A percentile compares a stretch with the other conserved stretches of the same genome.
Conservation (phyloP, 1,284 basidiomycete species). For the Wolfiporia cocos region DNA sequence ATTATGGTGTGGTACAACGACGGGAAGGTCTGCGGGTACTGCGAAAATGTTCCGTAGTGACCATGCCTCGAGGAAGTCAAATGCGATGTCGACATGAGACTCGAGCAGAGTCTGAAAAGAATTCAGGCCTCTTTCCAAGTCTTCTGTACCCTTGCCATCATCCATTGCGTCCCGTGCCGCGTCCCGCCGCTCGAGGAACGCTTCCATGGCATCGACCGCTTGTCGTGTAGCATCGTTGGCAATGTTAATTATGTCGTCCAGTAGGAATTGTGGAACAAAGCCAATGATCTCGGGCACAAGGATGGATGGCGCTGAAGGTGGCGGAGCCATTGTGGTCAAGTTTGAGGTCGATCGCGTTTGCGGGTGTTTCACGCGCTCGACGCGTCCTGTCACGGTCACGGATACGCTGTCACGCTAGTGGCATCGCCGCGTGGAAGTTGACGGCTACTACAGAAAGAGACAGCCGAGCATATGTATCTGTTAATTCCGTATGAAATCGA, state of each 20-base stretch:
- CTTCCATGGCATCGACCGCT: constrained; percentile 69
- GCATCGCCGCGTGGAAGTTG: too few species aligned
- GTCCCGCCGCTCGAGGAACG: constrained; percentile 65
- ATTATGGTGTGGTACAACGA: constrained; percentile 66
- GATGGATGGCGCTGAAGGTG: constrained; percentile 35
- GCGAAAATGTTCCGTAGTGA: constrained; percentile 72
- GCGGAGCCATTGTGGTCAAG: constrained; percentile 14
- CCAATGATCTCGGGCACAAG: constrained; percentile 60
- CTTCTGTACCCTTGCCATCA: constrained; percentile 56
- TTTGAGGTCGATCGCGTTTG: background rate
- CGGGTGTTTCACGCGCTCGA: background rate
- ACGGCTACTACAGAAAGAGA: background rate
- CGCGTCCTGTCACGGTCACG: background rate
- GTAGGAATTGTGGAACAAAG: constrained; percentile 61
- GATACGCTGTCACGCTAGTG: background rate
- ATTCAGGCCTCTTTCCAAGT: constrained; percentile 68
- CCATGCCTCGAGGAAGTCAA: constrained; percentile 80
- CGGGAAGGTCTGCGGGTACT: constrained; percentile 53
- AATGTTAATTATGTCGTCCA: constrained; percentile 64
- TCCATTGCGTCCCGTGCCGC: constrained; percentile 42
- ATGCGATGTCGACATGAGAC: constrained; percentile 72
- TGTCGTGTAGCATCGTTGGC: constrained; percentile 64
- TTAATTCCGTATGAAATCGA: background rate
- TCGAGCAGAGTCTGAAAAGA: constrained; percentile 75
- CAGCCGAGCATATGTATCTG: background rate